A percentile compares a stretch with the other conserved stretches of the same genome.
These are phyloP conservation scores for Tetracladium setigerum DNA, from an alignment of 495 filamentous ascomycete species.

Conservation along the genomic window DNA sequence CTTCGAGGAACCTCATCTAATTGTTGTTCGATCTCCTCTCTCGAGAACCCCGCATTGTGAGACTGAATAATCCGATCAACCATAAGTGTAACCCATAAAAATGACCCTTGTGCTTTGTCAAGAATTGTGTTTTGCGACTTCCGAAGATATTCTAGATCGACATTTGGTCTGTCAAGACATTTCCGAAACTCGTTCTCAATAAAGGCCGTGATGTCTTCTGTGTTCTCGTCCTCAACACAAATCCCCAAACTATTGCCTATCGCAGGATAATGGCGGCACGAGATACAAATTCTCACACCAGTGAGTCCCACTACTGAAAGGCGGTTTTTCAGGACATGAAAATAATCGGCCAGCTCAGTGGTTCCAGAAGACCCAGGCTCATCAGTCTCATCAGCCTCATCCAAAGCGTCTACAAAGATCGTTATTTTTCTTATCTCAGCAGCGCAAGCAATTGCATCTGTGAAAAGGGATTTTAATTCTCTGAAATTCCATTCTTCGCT, in stretches of 20 bases:
- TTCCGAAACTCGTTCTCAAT: neutral
- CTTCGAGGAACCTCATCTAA: conserved; percentile 16
- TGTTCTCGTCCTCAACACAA: conserved; percentile 23
- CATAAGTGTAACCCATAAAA: conserved; percentile 27
- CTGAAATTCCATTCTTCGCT: conserved; percentile 21
- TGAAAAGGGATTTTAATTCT: conserved; percentile 5
- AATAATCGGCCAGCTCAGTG: conserved; percentile 13
- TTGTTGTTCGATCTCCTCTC: conserved; percentile 9
- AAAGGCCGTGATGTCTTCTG: conserved; percentile 22
- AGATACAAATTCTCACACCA: conserved; percentile 31
- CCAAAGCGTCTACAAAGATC: conserved; percentile 26
- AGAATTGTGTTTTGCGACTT: conserved; percentile 14
- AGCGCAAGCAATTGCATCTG: neutral
- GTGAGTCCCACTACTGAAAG: neutral
- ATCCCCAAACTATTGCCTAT: conserved; percentile 17
- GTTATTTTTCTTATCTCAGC: neutral
- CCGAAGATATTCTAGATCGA: neutral
- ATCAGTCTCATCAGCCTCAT: conserved; percentile 24
- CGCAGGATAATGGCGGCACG: conserved; percentile 31
- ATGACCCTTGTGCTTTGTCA: conserved; percentile 21
- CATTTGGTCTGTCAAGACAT: conserved; percentile 1
- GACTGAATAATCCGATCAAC: conserved; percentile 10
- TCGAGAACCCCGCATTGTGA: conserved; percentile 7
- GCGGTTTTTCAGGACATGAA: conserved; percentile 16
- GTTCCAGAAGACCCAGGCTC: conserved; percentile 4